These are phyloP conservation scores for Capronia americana DNA, from an alignment of 2,329 filamentous ascomycete species.

Conservation along the genomic window DNA sequence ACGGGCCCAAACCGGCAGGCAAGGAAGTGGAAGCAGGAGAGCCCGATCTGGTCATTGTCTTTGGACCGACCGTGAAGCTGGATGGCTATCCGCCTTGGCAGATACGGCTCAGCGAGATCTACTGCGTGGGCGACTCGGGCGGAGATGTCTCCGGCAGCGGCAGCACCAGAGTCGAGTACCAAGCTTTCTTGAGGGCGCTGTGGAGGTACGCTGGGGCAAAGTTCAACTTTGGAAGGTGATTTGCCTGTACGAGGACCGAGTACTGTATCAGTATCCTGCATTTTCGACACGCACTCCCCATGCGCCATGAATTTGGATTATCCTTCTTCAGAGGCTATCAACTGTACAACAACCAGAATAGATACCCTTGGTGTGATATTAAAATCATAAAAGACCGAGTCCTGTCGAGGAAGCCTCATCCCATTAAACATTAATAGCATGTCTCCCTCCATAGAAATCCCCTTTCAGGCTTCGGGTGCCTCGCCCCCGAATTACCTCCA, in stretches of 20 bases:
- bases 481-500: neutral
- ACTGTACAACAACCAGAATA: neutral
- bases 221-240: conserved; percentile 77
- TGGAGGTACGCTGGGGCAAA: conserved; percentile 85
- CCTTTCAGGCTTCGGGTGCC: neutral
- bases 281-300: neutral
- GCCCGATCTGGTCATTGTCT: conserved; percentile 87
- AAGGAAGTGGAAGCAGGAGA: conserved; percentile 49
- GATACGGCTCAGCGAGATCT: conserved; percentile 92
- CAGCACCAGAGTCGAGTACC: conserved; percentile 74
- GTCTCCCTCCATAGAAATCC: neutral
- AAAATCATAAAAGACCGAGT: neutral
- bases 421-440: neutral
- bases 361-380: neutral
- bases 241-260: neutral
- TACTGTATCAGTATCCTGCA: neutral
- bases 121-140: conserved; percentile 61
- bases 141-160: conserved; percentile 43
- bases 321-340: neutral
- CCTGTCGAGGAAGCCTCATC: neutral
- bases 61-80: conserved; percentile 81
- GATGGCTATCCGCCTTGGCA: conserved; percentile 98
- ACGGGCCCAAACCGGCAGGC: conserved; percentile 17
- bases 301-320: neutral
- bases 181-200: conserved; percentile 85